Evolutionary conservation across 306 rosid genomes (phyloP).

Genomic region (Medicago lupulina): DNA sequence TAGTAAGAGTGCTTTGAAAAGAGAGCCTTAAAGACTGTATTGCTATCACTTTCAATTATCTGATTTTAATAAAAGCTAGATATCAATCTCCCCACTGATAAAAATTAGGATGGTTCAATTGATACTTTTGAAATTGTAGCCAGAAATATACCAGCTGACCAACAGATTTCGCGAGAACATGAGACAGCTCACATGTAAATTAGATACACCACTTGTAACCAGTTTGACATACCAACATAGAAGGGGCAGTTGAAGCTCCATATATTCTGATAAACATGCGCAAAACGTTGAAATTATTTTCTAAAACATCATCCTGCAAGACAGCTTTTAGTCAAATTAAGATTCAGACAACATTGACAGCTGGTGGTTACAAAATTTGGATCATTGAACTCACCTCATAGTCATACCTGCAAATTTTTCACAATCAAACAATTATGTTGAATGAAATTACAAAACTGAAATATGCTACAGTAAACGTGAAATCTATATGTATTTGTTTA

Average conservation of each 20-base stretch:
- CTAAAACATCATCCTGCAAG: constrained; percentile 89
- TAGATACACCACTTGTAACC: constrained; percentile 16
- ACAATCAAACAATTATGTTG: constrained; percentile 46
- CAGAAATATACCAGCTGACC: constrained; percentile 13
- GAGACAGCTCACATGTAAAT: constrained; percentile 21
- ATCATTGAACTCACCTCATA: constrained; percentile 71
- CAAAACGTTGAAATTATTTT: constrained; percentile 79
- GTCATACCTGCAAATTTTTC: constrained; percentile 76
- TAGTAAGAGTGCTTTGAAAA: neutral
- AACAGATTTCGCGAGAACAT: constrained; percentile 11
- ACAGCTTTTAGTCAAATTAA: constrained; percentile 31
- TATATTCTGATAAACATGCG: constrained; percentile 83
- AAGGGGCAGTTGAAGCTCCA: constrained; percentile 80
- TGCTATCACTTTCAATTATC: neutral
- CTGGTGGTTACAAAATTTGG: constrained; percentile 22
- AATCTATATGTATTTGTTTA: constrained; percentile 30
- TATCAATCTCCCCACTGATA: neutral
- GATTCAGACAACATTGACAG: constrained; percentile 18
- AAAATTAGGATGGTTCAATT: neutral
- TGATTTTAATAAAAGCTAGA: constrained; percentile 16
- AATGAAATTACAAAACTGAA: constrained; percentile 47
- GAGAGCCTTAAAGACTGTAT: neutral
- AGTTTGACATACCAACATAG: constrained; percentile 60
- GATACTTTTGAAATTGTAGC: constrained; percentile 12
- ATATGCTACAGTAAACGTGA: constrained; percentile 39